Evolutionary conservation across 805 yeast genomes (phyloP).

Genomic region (Candida endomychidarum): DNA sequence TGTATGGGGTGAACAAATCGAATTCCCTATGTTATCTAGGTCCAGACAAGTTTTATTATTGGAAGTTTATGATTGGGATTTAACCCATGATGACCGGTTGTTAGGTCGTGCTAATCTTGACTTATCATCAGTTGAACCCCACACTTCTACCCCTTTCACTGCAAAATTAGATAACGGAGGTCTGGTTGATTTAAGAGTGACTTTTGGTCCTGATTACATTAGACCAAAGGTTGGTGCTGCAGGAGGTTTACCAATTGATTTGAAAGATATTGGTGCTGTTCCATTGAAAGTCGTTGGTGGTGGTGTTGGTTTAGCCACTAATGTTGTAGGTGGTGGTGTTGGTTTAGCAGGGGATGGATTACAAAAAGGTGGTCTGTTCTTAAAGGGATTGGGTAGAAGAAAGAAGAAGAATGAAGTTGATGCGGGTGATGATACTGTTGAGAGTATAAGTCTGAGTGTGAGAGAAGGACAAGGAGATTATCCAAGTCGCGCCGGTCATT

Average conservation of each 20-base stretch:
- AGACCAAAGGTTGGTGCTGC: conserved; percentile 55
- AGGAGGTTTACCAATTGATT: conserved; percentile 41
- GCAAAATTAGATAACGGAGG: conserved; percentile 67
- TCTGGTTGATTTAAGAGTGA: conserved; percentile 48
- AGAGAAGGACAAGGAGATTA: too few species aligned
- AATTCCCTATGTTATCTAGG: conserved; percentile 63
- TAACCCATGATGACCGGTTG: conserved; percentile 65
- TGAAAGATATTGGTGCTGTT: conserved; percentile 41
- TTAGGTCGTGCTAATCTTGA: conserved; percentile 56
- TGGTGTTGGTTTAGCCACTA: conserved; percentile 39
- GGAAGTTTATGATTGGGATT: conserved; percentile 73
- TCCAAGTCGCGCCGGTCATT: too few species aligned
- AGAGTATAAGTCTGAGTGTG: too few species aligned
- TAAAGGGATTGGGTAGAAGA: conserved; percentile 30
- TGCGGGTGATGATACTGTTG: too few species aligned
- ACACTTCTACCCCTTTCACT: conserved; percentile 44
- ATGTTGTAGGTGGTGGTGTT: conserved; percentile 42
- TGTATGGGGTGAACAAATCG: conserved; percentile 68
- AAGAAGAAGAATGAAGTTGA: too few species aligned
- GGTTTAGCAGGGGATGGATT: conserved; percentile 49
- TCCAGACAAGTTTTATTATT: conserved; percentile 49
- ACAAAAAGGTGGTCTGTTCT: conserved; percentile 45
- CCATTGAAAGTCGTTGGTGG: conserved; percentile 48
- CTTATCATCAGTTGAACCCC: conserved; percentile 48
- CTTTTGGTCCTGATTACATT: conserved; percentile 63